phyloP scores from a whole-genome alignment of 352 stramenopile species.

The Pilasporangium apinafurcum region DNA sequence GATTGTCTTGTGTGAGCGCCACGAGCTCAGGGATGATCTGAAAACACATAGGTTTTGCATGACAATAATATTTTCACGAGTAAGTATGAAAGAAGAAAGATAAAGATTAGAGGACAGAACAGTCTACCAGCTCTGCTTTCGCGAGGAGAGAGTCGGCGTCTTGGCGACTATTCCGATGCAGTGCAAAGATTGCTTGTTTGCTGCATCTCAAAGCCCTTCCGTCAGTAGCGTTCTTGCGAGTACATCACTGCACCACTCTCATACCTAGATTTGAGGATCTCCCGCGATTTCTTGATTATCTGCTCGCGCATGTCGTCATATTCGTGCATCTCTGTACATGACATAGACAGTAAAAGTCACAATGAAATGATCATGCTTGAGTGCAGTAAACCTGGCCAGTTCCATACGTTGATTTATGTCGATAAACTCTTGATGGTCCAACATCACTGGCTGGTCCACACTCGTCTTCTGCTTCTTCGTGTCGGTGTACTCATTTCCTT shows the following conservation, averaged over 20 bases:
- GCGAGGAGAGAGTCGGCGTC: conserved; percentile 45
- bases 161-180: conserved; percentile 82
- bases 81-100: background rate
- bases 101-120: conserved; percentile 8
- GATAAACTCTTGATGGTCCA: conserved; percentile 41
- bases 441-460: conserved; percentile 5
- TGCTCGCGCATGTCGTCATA: conserved; percentile 89
- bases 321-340: conserved; percentile 80
- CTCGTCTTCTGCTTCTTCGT: conserved; percentile 1
- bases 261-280: conserved; percentile 91
- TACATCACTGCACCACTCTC: background rate
- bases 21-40: conserved; percentile 75
- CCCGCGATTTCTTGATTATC: conserved; percentile 93
- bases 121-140: conserved; percentile 42
- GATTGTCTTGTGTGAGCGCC: conserved; percentile 74
- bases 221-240: too few relatives aligned
- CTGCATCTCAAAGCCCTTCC: too few relatives aligned
- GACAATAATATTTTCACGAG: too few relatives aligned
- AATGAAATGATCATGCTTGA: background rate
- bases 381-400: background rate
- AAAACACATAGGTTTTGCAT: too few relatives aligned
- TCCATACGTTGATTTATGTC: conserved; percentile 38
- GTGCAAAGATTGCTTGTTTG: conserved; percentile 93
- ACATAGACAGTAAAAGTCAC: background rate
- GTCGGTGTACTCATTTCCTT: background rate